Percentiles rank a stretch among this genome's conserved stretches.
phyloP scores from a whole-genome alignment of 169 alveolate species.

The Plasmodium adleri region DNA sequence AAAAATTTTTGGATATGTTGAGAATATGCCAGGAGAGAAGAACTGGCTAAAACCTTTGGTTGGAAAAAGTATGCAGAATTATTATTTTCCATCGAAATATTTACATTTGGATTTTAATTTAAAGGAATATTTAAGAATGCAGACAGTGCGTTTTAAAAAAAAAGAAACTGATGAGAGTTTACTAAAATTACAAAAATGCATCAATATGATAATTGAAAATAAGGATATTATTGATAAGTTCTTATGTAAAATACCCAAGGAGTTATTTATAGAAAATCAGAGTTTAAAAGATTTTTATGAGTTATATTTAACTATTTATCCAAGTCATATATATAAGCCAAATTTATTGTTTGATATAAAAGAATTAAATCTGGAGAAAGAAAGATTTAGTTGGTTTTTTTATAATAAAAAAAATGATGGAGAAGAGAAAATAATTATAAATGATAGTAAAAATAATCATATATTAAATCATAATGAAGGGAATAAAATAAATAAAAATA shows the following conservation, averaged over 20 bases:
- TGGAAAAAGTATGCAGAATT: constrained; percentile 82
- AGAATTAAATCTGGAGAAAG: constrained; percentile 41
- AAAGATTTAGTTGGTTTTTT: constrained; percentile 50
- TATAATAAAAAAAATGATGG: background rate
- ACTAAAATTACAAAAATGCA: constrained; percentile 56
- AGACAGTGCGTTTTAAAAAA: constrained; percentile 79
- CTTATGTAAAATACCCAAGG: constrained; percentile 57
- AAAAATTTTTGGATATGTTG: constrained; percentile 72
- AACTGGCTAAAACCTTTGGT: constrained; percentile 85
- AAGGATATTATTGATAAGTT: constrained; percentile 41
- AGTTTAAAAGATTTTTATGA: constrained; percentile 67
- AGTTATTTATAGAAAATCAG: constrained; percentile 60
- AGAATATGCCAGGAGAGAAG: constrained; percentile 85
- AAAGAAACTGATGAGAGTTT: constrained; percentile 69
- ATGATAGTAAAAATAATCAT: background rate
- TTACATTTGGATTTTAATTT: constrained; percentile 85
- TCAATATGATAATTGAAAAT: constrained; percentile 72
- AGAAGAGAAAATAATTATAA: background rate
- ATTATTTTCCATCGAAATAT: constrained; percentile 88
- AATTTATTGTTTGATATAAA: constrained; percentile 31
- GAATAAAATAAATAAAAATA: constrained; percentile 8
- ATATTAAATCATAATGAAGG: background rate
- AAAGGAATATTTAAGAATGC: constrained; percentile 84
- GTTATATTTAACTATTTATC: constrained; percentile 67
- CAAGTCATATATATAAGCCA: constrained; percentile 17